A percentile compares a stretch with the other conserved stretches of the same genome.
Evolutionary conservation across 1,284 basidiomycete genomes (phyloP).

Genomic region (Kwoniella shivajii): DNA sequence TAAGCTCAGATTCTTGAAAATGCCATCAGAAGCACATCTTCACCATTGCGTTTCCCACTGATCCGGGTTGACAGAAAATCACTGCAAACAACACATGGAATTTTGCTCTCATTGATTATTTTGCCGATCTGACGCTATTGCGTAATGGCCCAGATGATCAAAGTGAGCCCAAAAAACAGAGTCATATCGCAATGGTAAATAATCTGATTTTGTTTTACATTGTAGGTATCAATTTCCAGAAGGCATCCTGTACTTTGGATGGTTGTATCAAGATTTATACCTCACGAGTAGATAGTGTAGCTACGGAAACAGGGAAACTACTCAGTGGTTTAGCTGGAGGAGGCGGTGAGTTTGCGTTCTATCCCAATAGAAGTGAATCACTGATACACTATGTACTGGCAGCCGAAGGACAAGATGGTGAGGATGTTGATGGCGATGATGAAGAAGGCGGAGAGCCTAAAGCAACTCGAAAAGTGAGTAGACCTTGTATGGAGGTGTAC

Average conservation of each 20-base stretch:
- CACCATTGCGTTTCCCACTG: not conserved
- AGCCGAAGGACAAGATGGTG: slow-evolving; percentile 38
- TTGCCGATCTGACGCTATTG: slow-evolving; percentile 97
- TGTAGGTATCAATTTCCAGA: slow-evolving; percentile 91
- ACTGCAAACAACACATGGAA: slow-evolving; percentile 98
- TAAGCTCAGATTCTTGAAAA: slow-evolving; percentile 55
- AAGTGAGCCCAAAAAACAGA: too few relatives aligned
- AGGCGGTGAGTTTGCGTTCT: slow-evolving; percentile 21
- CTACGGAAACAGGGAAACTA: slow-evolving; percentile 94
- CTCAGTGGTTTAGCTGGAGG: slow-evolving; percentile 81
- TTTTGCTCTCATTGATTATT: slow-evolving; percentile 98
- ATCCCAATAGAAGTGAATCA: not conserved
- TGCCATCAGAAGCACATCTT: not conserved
- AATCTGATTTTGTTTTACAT: not conserved
- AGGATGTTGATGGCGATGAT: slow-evolving; percentile 61
- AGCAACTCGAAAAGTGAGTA: slow-evolving; percentile 40
- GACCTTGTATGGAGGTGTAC: too few relatives aligned
- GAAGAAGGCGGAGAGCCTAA: slow-evolving; percentile 54
- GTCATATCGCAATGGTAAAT: too few relatives aligned
- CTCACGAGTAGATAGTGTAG: slow-evolving; percentile 93
- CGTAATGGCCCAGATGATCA: slow-evolving; percentile 84
- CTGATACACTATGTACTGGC: too few relatives aligned
- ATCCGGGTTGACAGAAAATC: slow-evolving; percentile 87
- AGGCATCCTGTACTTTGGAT: slow-evolving; percentile 94
- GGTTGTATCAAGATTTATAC: slow-evolving; percentile 99